Evolutionary conservation across 768 basidiomycete genomes (phyloP).

Genomic region (Lactifluus pinguis): DNA sequence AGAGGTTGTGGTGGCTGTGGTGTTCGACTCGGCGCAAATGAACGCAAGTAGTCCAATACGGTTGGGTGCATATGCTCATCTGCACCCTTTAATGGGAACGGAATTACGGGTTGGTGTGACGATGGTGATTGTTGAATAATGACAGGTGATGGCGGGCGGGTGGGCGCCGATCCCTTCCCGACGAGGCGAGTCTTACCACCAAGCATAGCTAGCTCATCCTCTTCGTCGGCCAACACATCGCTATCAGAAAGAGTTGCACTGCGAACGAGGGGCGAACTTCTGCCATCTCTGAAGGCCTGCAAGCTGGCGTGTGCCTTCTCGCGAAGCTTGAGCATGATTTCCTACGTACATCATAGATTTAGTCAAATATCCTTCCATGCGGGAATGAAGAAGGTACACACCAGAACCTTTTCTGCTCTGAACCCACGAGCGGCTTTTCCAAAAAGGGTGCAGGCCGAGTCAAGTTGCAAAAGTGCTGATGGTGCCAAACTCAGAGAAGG

Average conservation of each 20-base stretch:
- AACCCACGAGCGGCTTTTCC: constrained; percentile 60
- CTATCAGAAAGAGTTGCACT: constrained; percentile 29
- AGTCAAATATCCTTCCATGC: background rate
- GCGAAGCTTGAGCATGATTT: constrained; percentile 55
- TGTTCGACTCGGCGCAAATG: constrained; percentile 36
- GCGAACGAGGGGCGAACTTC: constrained; percentile 33
- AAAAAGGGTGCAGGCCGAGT: constrained; percentile 68
- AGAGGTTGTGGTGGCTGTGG: constrained; percentile 2
- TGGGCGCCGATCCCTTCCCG: constrained; percentile 45
- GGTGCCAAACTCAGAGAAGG: constrained; percentile 73
- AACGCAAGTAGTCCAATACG: constrained; percentile 60
- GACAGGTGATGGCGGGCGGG: constrained; percentile 25
- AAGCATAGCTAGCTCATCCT: constrained; percentile 49
- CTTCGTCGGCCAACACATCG: constrained; percentile 48
- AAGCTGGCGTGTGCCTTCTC: constrained; percentile 58
- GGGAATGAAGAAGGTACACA: constrained; percentile 23
- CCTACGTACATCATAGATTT: constrained; percentile 29
- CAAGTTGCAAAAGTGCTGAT: constrained; percentile 62
- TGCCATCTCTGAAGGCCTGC: constrained; percentile 54
- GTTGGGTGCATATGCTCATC: constrained; percentile 48
- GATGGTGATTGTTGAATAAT: constrained; percentile 54
- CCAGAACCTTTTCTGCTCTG: constrained; percentile 55
- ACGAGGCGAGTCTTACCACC: constrained; percentile 58
- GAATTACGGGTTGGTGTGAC: constrained; percentile 65
- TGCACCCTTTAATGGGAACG: constrained; percentile 49